These are phyloP conservation scores for Vanrija sp. DNA, from an alignment of 1,284 basidiomycete species.

Conservation along the genomic window DNA sequence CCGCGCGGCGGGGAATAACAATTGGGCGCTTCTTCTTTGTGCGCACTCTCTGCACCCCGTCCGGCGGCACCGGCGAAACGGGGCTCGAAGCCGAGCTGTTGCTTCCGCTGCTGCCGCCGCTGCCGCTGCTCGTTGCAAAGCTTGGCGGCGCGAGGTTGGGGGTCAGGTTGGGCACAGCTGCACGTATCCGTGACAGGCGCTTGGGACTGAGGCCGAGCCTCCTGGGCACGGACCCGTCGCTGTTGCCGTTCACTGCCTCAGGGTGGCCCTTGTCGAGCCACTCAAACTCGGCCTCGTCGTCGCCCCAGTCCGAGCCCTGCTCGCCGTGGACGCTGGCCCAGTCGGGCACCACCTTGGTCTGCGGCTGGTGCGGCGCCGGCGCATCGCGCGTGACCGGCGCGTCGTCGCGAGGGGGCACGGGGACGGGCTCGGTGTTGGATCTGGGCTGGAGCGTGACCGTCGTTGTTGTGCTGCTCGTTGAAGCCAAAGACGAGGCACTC, in stretches of 20 bases:
- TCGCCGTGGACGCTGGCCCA: slow-evolving; percentile 41
- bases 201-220: not conserved
- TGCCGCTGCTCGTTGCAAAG: not conserved
- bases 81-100: not conserved
- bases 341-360: slow-evolving; percentile 21
- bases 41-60: not conserved
- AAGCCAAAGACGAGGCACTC: no score
- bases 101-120: not conserved
- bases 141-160: not conserved
- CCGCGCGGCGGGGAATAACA: slow-evolving; percentile 32
- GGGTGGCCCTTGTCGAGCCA: slow-evolving; percentile 40
- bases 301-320: slow-evolving; percentile 46
- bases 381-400: not conserved
- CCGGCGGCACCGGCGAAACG: not conserved
- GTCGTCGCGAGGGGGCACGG: not conserved
- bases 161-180: not conserved
- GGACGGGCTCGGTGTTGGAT: not conserved
- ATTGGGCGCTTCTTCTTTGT: slow-evolving; percentile 30
- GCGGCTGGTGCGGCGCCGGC: slow-evolving; percentile 11
- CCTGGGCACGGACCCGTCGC: not conserved
- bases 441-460: not conserved
- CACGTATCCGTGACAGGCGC: slow-evolving; percentile 5
- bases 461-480: not conserved
- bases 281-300: slow-evolving; percentile 43
- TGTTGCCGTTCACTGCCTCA: slow-evolving; percentile 30